Evolutionary conservation across 2,329 filamentous ascomycete species (phyloP), one percentile per base, ranked within the genome.

Genomic region (Dothideomycetes sp.): DNA sequence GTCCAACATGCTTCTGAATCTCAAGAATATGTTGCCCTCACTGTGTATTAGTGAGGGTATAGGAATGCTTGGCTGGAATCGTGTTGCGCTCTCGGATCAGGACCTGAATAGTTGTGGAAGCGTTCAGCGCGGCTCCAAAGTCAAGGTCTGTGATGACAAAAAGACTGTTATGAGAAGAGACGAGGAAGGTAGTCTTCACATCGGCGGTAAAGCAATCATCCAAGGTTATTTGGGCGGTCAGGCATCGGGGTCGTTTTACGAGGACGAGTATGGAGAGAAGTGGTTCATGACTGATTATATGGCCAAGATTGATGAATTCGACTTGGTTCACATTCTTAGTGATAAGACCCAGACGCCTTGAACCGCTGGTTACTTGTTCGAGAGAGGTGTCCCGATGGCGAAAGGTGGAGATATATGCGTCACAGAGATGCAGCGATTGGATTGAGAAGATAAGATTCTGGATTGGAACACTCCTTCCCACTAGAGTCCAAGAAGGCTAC

Each of bases 201-300:
- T 39, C 24, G 35, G 35, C 8, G 35, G 35, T 8, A 20, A 39
- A 16, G 20, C 35, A 10, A 24, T 31, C 2, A 39, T 39, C 3
- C 7, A 18, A 31, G 15, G 17, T 9, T 39, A 39, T n/a, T 15
- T 39, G 10, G 35, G 15, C 4, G 19, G 4, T 3, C 13, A 2
- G 5, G 4, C 18, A 2, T 10, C 13, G 3, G 27, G 20, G 15
- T 25, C 7, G 7, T 31, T 39, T 8, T 39, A 31, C 4, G 27
- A 13, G 13, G 35, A 39, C 8, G 2, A n/a, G 2, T 13, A 39
- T 9, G 35, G 27, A 9, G 16, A 16, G 11, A 24, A 8, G 9
- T 39, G 35, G 35, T 39, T 39, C 19, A n/a, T 39, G 10, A 39
- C 35, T 5, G 13, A 24, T 6, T 31, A 24, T 11, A 10, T 39